These are phyloP conservation scores for Priceomyces fermenticarens DNA, from an alignment of 805 yeast genomes.

Conservation along the genomic window DNA sequence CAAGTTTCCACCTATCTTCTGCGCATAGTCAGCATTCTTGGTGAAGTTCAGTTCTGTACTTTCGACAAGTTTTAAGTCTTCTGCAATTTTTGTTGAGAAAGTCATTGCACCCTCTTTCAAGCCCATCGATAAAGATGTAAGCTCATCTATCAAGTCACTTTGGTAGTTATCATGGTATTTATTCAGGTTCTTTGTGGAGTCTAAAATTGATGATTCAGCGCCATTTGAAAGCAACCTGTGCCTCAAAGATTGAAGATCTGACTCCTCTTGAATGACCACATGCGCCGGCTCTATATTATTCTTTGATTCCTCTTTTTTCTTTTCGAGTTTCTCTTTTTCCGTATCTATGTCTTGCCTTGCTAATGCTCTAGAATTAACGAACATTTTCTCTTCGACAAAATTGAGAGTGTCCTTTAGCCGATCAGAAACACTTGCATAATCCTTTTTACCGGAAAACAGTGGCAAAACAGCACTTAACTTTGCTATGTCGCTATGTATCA, in stretches of 20 bases:
- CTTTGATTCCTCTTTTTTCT: neutral
- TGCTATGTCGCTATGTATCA: slow-evolving; percentile 14
- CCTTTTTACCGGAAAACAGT: slow-evolving; percentile 11
- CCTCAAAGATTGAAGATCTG: slow-evolving; percentile 20
- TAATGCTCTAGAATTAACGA: slow-evolving; percentile 15
- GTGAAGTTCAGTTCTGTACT: slow-evolving; percentile 34
- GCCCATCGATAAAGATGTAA: slow-evolving; percentile 45
- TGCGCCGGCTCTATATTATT: neutral
- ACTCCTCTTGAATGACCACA: slow-evolving; percentile 9
- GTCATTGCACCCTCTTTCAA: slow-evolving; percentile 47
- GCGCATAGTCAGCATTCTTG: slow-evolving; percentile 27
- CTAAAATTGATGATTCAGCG: slow-evolving; percentile 7
- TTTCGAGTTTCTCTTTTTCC: neutral
- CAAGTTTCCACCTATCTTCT: slow-evolving; percentile 32
- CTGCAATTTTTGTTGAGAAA: slow-evolving; percentile 35
- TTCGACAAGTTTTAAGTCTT: slow-evolving; percentile 31
- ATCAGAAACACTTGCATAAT: slow-evolving; percentile 7
- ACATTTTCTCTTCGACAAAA: slow-evolving; percentile 19
- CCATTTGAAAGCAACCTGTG: slow-evolving; percentile 24
- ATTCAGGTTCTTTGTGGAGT: slow-evolving; percentile 15
- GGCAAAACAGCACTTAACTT: slow-evolving; percentile 5
- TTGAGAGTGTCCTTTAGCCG: slow-evolving; percentile 15
- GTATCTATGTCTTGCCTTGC: slow-evolving; percentile 3
- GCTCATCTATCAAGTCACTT: slow-evolving; percentile 46
- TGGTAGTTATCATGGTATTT: slow-evolving; percentile 44